Conservation (phyloP, 179 eudicot species). For the Drosera spatulata region DNA sequence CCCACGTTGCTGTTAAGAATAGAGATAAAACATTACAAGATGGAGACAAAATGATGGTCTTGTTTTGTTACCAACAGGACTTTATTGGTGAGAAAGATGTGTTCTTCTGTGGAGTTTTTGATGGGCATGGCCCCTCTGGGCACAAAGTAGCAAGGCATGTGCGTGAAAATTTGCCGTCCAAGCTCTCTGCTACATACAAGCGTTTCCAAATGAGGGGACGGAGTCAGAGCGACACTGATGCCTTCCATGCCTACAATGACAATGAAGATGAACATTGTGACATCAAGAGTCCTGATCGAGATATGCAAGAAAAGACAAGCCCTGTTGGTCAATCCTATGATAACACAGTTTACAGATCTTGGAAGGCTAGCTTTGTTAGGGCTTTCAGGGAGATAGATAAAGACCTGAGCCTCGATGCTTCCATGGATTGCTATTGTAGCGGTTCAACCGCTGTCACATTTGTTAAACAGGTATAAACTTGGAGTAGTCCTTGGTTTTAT, state of each 20-base stretch:
- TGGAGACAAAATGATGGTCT: not conserved
- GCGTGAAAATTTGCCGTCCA: constrained; percentile 45
- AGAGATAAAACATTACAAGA: not conserved
- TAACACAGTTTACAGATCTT: constrained; percentile 25
- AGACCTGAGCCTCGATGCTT: constrained; percentile 32
- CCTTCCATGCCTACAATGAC: constrained; percentile 2
- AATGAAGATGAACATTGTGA: constrained; percentile 5
- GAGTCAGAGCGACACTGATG: constrained; percentile 12
- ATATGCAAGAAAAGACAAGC: constrained; percentile 3
- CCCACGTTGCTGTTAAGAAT: not conserved
- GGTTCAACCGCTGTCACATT: constrained; percentile 63
- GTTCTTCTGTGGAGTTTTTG: constrained; percentile 69
- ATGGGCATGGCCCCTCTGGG: constrained; percentile 84
- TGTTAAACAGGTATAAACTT: constrained; percentile 49
- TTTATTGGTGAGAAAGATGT: constrained; percentile 52
- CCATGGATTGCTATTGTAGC: constrained; percentile 69
- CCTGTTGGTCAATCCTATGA: not conserved
- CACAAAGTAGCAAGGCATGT: constrained; percentile 65
- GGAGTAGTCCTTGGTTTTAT: too few relatives aligned
- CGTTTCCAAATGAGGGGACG: constrained; percentile 11
- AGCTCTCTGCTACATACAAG: constrained; percentile 31
- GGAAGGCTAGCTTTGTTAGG: constrained; percentile 38
- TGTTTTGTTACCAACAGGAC: constrained; percentile 23
- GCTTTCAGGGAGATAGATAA: constrained; percentile 55
- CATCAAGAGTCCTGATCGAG: not conserved